Conservation (phyloP, 345 rosid genomes). For the Microthlaspi erraticum region DNA sequence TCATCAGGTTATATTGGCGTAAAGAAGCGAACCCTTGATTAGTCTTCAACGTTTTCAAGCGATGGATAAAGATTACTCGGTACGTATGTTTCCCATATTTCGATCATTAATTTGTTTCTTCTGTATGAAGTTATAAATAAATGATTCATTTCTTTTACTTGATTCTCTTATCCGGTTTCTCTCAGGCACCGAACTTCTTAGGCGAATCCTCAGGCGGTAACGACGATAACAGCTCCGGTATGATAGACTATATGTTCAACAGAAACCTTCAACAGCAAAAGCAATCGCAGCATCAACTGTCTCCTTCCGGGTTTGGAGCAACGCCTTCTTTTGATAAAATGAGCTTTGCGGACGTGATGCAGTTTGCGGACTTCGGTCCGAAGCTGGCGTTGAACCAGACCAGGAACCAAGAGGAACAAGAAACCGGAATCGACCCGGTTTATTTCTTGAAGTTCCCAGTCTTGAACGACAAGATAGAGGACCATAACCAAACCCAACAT, state of each 20-base stretch:
- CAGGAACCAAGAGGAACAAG: slow-evolving; percentile 63
- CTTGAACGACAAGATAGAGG: slow-evolving; percentile 57
- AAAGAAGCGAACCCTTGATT: slow-evolving; percentile 3
- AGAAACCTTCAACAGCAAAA: slow-evolving; percentile 51
- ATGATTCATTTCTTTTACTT: slow-evolving; percentile 33
- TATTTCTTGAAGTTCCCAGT: slow-evolving; percentile 90
- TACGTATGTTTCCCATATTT: slow-evolving; percentile 38
- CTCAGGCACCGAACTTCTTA: slow-evolving; percentile 54
- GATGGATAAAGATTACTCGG: slow-evolving; percentile 88
- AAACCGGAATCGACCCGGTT: slow-evolving; percentile 75
- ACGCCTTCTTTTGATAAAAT: slow-evolving; percentile 66
- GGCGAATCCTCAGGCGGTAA: slow-evolving; percentile 57
- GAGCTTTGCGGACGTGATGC: slow-evolving; percentile 91
- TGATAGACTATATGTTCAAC: slow-evolving; percentile 67
- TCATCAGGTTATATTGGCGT: slow-evolving; percentile 13
- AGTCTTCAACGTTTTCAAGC: slow-evolving; percentile 23
- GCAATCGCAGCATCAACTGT: slow-evolving; percentile 51
- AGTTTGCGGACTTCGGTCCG: slow-evolving; percentile 84
- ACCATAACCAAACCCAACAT: slow-evolving; percentile 41
- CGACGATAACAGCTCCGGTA: slow-evolving; percentile 46
- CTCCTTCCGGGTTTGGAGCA: slow-evolving; percentile 50
- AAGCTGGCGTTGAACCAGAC: slow-evolving; percentile 70
- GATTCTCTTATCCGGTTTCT: slow-evolving; percentile 37
- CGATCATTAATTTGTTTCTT: neutral
- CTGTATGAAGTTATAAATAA: neutral